Percentiles rank a stretch among this genome's conserved stretches.
Evolutionary conservation across 2,329 filamentous ascomycete genomes (phyloP).

Genomic region (Elsinoe batatas): DNA sequence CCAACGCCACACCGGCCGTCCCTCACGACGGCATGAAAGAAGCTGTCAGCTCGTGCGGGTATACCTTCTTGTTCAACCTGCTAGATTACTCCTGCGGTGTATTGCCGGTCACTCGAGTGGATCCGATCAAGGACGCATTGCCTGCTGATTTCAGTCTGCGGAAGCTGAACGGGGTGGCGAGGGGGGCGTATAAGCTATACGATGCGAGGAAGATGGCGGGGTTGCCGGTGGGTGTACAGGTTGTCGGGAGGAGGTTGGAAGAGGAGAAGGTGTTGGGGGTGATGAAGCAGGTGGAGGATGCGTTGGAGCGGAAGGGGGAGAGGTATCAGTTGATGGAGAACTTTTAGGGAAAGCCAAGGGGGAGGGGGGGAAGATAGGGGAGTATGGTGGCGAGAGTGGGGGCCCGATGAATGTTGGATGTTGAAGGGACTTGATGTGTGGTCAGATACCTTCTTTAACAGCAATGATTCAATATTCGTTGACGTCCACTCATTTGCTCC

Average conservation of each 20-base stretch:
- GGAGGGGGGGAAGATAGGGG: no score
- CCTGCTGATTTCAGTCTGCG: constrained; percentile 50
- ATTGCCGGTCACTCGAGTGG: constrained; percentile 76
- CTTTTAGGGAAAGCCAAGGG: background rate
- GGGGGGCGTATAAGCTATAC: constrained; percentile 78
- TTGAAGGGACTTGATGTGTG: no score
- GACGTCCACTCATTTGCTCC: no score
- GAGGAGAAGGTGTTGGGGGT: constrained; percentile 79
- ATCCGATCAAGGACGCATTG: constrained; percentile 57
- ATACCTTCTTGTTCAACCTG: constrained; percentile 88
- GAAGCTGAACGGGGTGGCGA: constrained; percentile 67
- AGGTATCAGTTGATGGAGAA: constrained; percentile 41
- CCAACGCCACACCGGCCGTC: constrained; percentile 80
- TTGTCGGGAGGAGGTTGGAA: constrained; percentile 68
- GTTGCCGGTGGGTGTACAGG: constrained; percentile 74
- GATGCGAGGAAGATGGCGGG: constrained; percentile 76
- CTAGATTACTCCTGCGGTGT: constrained; percentile 80
- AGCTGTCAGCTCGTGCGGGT: constrained; percentile 76
- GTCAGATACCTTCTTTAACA: no score
- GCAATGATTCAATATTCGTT: no score
- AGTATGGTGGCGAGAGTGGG: no score
- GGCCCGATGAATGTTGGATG: no score
- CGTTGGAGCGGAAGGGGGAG: constrained; percentile 48
- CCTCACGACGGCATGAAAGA: constrained; percentile 81
- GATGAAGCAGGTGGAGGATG: constrained; percentile 70